Base-by-base conservation (phyloP, 169 alveolate species). In the Plasmodium gaboni region DNA sequence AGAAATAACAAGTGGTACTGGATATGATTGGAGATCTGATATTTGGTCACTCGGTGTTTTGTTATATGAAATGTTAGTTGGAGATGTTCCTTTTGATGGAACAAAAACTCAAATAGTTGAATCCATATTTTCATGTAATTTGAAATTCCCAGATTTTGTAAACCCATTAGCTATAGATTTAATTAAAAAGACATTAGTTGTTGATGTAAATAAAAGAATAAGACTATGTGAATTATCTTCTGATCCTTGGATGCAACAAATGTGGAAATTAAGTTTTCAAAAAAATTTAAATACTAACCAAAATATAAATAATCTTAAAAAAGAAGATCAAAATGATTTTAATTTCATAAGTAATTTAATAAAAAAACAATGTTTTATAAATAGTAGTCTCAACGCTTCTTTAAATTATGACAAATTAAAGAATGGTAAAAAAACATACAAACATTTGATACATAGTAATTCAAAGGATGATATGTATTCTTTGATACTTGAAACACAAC, bases 41-140 rank as follows among this genome's bases (percentile, higher is more conserved):
- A 78, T 95, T 22, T 97, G 99, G 98, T 94, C 96, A 32, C 88
- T 97, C 19, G 99, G 99, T 8, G 97, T 97, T 8, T 94, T 97
- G 15, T 93, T 95, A 10, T 97, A 91, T 94, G 99, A 97, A 93
- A 83, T 97, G 88, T 87, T 96, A 28, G 97, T 96, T 26, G 98
- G 99, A 0, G 74, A 87, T 44, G 96, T 97, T 24, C 99, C 99
- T 5, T 97, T 96, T 90, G 95, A 94, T 87, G 97, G 90, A 13
- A 67, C 80, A 10, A 80, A 80, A 80, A 80, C 72, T 8, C 85
- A 80, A 48, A 80, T 80, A 4, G 70, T 80, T n/a, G 63, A 80
- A 55, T 80, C 90, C 12, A 80, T 80, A 12, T 80, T 67, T 80
- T 80, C 90, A 26, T 80, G 90, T 67, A 68, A 80, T 80, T 80